phyloP scores from a whole-genome alignment of 371 early-diverging fungal species.

The Syncephalastrum sp. region DNA sequence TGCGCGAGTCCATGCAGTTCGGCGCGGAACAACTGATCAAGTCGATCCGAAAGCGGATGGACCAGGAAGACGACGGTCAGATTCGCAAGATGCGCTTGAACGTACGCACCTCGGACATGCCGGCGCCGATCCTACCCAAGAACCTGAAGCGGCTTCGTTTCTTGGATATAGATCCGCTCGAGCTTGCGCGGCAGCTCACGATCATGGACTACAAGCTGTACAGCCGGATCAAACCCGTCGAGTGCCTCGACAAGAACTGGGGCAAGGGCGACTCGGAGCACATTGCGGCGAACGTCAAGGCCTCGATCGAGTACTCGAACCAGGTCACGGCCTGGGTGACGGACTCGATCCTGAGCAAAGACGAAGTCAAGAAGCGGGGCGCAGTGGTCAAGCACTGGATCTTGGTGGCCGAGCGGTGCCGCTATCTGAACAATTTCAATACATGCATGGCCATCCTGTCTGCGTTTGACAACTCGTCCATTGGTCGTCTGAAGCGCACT shows the following conservation, averaged over 20 bases:
- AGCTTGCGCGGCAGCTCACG: slow-evolving; percentile 86
- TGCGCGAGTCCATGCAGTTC: slow-evolving; percentile 72
- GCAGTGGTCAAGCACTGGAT: slow-evolving; percentile 80
- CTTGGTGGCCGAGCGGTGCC: slow-evolving; percentile 78
- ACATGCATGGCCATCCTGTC: slow-evolving; percentile 89
- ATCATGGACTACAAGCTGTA: slow-evolving; percentile 73
- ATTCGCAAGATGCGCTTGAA: slow-evolving; percentile 72
- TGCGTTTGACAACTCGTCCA: slow-evolving; percentile 84
- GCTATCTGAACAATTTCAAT: slow-evolving; percentile 86
- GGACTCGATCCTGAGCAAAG: slow-evolving; percentile 75
- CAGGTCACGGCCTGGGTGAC: slow-evolving; percentile 90
- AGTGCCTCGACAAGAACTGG: slow-evolving; percentile 83
- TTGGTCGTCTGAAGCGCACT: slow-evolving; percentile 86
- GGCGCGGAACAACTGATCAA: slow-evolving; percentile 74
- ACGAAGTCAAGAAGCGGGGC: slow-evolving; percentile 78
- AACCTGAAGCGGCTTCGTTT: slow-evolving; percentile 61
- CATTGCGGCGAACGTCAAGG: slow-evolving; percentile 63
- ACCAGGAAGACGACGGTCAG: slow-evolving; percentile 57
- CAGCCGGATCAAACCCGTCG: slow-evolving; percentile 68
- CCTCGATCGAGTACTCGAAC: slow-evolving; percentile 65
- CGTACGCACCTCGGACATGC: slow-evolving; percentile 59
- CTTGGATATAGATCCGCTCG: slow-evolving; percentile 78
- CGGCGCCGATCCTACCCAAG: slow-evolving; percentile 71
- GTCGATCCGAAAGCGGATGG: slow-evolving; percentile 69
- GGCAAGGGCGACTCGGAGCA: slow-evolving; percentile 58